These are phyloP conservation scores for Ambrosia trifida DNA, from an alignment of 129 eudicot genomes.

Conservation along the genomic window DNA sequence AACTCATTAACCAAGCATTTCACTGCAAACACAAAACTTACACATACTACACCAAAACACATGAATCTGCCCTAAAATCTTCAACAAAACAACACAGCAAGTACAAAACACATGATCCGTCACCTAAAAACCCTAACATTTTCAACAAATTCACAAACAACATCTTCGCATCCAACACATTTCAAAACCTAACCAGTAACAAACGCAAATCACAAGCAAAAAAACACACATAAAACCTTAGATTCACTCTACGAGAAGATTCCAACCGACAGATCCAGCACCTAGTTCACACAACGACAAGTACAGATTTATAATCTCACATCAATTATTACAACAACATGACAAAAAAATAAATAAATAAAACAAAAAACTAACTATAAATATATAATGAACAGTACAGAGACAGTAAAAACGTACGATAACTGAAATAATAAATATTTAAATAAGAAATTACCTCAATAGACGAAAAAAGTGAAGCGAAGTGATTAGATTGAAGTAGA, in stretches of 20 bases:
- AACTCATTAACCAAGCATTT: not conserved
- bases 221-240: constrained; percentile 4
- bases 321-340: constrained; percentile 15
- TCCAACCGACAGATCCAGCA: constrained; percentile 36
- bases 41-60: not conserved
- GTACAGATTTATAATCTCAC: constrained; percentile 23
- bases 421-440: constrained; percentile 22
- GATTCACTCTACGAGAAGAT: constrained; percentile 13
- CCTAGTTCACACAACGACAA: constrained; percentile 20
- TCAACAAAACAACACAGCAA: not conserved
- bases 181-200: not conserved
- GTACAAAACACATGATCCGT: constrained; percentile 1
- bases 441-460: constrained; percentile 19
- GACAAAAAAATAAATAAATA: no score
- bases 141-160: constrained; percentile 9
- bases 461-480: not conserved
- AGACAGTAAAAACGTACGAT: constrained; percentile 18
- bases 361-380: not conserved
- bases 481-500: constrained; percentile 22
- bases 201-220: constrained; percentile 9
- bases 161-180: constrained; percentile 8
- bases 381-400: constrained; percentile 15
- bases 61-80: not conserved
- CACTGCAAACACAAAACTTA: constrained; percentile 4
- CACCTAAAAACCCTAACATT: constrained; percentile 22